Conservation (phyloP, 2,329 filamentous ascomycete species). For the Claviceps sp. region DNA sequence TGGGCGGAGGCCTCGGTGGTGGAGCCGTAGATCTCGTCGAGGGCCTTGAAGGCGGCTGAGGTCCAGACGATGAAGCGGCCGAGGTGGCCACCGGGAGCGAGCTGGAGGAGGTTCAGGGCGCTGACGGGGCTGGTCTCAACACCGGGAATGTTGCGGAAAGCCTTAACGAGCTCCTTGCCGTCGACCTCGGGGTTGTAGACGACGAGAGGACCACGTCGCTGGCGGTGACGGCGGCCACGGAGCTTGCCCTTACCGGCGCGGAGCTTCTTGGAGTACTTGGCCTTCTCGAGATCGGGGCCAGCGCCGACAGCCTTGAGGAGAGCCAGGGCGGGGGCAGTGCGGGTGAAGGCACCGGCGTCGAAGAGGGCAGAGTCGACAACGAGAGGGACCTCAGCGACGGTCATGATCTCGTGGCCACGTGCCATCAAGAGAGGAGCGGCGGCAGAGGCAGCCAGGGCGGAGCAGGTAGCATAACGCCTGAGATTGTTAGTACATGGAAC, state of each 20-base stretch:
- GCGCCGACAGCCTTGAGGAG: slow-evolving; percentile 89
- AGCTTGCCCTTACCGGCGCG: slow-evolving; percentile 99
- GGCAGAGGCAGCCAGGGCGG: slow-evolving; percentile 91
- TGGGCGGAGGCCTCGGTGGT: slow-evolving; percentile 78
- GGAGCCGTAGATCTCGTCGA: slow-evolving; percentile 93
- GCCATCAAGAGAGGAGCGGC: slow-evolving; percentile 89
- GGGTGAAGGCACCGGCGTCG: slow-evolving; percentile 62
- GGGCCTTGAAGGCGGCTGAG: slow-evolving; percentile 88
- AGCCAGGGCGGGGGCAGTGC: slow-evolving; percentile 75
- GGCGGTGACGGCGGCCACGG: slow-evolving; percentile 87
- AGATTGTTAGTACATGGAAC: neutral
- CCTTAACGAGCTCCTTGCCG: slow-evolving; percentile 82
- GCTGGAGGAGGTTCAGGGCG: slow-evolving; percentile 95
- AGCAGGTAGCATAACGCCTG: slow-evolving; percentile 94
- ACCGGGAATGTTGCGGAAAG: slow-evolving; percentile 98
- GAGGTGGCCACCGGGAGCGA: slow-evolving; percentile 96
- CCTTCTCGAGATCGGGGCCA: slow-evolving; percentile 83
- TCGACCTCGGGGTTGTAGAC: slow-evolving; percentile 95
- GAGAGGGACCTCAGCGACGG: slow-evolving; percentile 90
- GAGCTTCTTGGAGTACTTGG: slow-evolving; percentile 90
- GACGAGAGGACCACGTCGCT: slow-evolving; percentile 94
- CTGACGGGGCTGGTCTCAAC: slow-evolving; percentile 93
- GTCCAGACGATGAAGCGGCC: slow-evolving; percentile 99
- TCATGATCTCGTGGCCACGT: slow-evolving; percentile 89
- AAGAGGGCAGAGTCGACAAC: slow-evolving; percentile 88